Conservation (phyloP, 495 filamentous ascomycete species). For the Aspergillus cavernicola region DNA sequence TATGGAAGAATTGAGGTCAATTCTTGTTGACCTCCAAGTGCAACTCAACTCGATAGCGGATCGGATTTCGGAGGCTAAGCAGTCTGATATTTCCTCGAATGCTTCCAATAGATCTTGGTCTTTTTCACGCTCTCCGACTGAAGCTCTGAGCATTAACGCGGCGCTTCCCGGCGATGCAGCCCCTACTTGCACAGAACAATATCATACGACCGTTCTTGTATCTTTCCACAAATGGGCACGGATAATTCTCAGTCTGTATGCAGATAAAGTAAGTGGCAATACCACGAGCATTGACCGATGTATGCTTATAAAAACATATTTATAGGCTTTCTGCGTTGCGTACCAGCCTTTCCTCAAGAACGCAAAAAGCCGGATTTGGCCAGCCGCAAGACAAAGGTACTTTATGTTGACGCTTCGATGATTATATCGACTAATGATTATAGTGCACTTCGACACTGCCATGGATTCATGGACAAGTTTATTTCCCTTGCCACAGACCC, state of each 20-base stretch:
- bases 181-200: slow-evolving; percentile 40
- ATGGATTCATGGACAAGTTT: slow-evolving; percentile 55
- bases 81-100: slow-evolving; percentile 10
- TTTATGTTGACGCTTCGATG: neutral
- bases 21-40: slow-evolving; percentile 43
- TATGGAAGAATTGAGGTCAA: slow-evolving; percentile 44
- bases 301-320: neutral
- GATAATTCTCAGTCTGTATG: slow-evolving; percentile 42
- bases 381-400: slow-evolving; percentile 50
- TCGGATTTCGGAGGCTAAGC: slow-evolving; percentile 33
- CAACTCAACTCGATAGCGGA: slow-evolving; percentile 42
- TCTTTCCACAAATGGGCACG: slow-evolving; percentile 47
- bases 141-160: slow-evolving; percentile 22
- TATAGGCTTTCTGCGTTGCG: slow-evolving; percentile 48
- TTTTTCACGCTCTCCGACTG: slow-evolving; percentile 29
- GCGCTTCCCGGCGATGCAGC: slow-evolving; percentile 37
- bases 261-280: slow-evolving; percentile 39
- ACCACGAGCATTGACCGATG: neutral
- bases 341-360: slow-evolving; percentile 57
- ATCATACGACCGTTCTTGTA: slow-evolving; percentile 41
- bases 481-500: slow-evolving; percentile 49
- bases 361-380: slow-evolving; percentile 52
- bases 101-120: slow-evolving; percentile 25
- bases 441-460: slow-evolving; percentile 52
- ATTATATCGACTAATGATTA: slow-evolving; percentile 10